Base-by-base conservation (phyloP, 768 basidiomycete genomes). In the Suillus brevipes region DNA sequence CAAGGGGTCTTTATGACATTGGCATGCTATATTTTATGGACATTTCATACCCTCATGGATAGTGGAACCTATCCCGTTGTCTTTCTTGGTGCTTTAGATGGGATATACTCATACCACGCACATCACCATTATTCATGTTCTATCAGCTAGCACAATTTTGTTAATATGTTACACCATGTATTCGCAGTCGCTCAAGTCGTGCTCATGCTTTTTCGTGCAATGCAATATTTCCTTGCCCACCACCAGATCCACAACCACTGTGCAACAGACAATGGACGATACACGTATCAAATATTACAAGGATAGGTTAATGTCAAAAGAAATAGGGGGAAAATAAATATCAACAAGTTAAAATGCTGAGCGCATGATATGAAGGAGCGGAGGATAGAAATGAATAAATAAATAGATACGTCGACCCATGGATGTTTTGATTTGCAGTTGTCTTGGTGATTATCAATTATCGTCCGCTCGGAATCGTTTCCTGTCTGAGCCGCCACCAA, bases 381-480 rank as follows among this genome's bases (percentile, higher is more conserved):
- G 40, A 59, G 58, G 18, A 59, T 59, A 42, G 20, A 42, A 18
- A 59, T 59, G 34, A 55, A 34, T 42, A 55, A 55, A 34, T 31
- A 59, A n/a, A 13, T 59, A 59, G 25, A 59, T 59, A 59, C 40
- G 58, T 43, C 28, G 18, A 59, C 42, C 40, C 58, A 59, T 3
- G 23, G 38, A 12, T 18, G 25, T 43, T 59, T 42, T 31, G 57
- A 28, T 28, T 58, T 38, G 25, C 38, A 16, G 31, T 16, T 37
- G 53, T 25, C 40, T 66, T 38, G 49, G 38, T 49, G 49, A 64
- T 68, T 62, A 82, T 56, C 77, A 78, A 68, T 80, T 82, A 53
- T 86, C 86, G 63, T 87, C 87, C 60, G 78, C 75, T 64, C 86
- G 81, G 73, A 82, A 86, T 38, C 87, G 78, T 69, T 88, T 88